phyloP scores from a whole-genome alignment of 768 basidiomycete species.

The Cystoderma amianthinum region DNA sequence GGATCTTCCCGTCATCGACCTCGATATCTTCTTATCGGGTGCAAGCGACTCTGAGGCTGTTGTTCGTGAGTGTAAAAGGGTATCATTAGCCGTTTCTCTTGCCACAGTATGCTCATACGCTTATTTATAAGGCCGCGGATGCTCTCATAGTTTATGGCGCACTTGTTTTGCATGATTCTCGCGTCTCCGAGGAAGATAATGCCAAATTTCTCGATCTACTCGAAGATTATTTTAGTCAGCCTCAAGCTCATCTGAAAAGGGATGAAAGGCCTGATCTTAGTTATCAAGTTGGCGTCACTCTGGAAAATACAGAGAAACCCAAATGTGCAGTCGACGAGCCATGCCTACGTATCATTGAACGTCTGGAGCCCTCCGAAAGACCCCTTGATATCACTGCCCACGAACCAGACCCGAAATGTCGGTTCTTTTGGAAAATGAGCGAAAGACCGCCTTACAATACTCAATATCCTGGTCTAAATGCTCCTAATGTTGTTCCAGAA shows the following conservation, averaged over 20 bases:
- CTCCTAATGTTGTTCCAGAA: conserved; percentile 76
- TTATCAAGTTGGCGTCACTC: conserved; percentile 90
- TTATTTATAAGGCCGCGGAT: conserved; percentile 54
- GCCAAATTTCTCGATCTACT: conserved; percentile 77
- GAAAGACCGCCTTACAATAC: conserved; percentile 72
- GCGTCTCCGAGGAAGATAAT: conserved; percentile 82
- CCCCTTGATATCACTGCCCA: conserved; percentile 81
- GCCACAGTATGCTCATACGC: not conserved
- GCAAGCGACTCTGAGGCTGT: conserved; percentile 39
- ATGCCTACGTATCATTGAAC: conserved; percentile 74
- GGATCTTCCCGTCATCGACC: conserved; percentile 68
- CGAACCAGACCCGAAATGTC: conserved; percentile 88
- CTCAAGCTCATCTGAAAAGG: conserved; percentile 47
- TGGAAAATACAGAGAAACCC: conserved; percentile 94
- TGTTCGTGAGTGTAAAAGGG: conserved; percentile 61
- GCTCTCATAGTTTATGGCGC: conserved; percentile 84
- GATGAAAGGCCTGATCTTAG: conserved; percentile 84
- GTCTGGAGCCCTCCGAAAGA: conserved; percentile 69
- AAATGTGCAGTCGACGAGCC: conserved; percentile 80
- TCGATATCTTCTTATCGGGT: conserved; percentile 60
- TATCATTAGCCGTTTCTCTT: conserved; percentile 8
- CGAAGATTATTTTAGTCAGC: conserved; percentile 90
- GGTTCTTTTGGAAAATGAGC: conserved; percentile 89
- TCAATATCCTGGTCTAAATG: conserved; percentile 68
- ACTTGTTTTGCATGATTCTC: conserved; percentile 76